Evolutionary conservation across 257 asterid species (phyloP), one percentile per base, ranked within the genome.

Genomic region (Scutellaria galericulata): DNA sequence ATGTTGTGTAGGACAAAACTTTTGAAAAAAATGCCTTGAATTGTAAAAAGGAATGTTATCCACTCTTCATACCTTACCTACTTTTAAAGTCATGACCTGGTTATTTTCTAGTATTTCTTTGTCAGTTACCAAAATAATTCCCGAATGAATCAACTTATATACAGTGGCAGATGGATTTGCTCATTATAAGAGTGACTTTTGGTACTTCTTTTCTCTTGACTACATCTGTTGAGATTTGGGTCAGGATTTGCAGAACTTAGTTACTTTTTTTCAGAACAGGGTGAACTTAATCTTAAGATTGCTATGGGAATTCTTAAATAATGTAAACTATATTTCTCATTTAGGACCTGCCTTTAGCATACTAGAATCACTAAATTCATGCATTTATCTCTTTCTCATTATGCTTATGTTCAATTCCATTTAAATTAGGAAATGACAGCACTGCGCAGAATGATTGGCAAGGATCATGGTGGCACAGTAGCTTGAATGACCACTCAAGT

Each of bases 401-500:
- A 68, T 22, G 14, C 55, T 20, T 54, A 47, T 74, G 73, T 59
- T 59, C 44, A 63, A 4, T 70, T 75, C 75, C 20, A 59, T 74
- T 66, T 57, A 42, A 65, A 47, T 35, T 64, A 87, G 88, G 80
- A 31, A 85, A 85, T 61, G 90, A 85, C 63, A 75, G 87, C 41
- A 74, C 56, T 45, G 93, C 88, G 54, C 89, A 77, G 40, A 87
- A 87, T 79, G 87, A 87, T 69, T 87, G 93, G 93, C 85, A 68
- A 75, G 93, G 93, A 48, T 80, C 87, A 31, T 87, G 93, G 93
- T 87, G 93, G 93, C 91, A 87, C 76, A 85, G 79, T 53, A 83
- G 89, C 79, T 82, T 84, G 78, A 79, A 72, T 22, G 82, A 66
- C 54, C 86, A 74, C 70, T 79, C 90, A 22, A 92, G 92, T 84